Evolutionary conservation across 164 flowering plant genomes (phyloP), one percentile per base, ranked within the genome.

Genomic region (Saururus chinensis): DNA sequence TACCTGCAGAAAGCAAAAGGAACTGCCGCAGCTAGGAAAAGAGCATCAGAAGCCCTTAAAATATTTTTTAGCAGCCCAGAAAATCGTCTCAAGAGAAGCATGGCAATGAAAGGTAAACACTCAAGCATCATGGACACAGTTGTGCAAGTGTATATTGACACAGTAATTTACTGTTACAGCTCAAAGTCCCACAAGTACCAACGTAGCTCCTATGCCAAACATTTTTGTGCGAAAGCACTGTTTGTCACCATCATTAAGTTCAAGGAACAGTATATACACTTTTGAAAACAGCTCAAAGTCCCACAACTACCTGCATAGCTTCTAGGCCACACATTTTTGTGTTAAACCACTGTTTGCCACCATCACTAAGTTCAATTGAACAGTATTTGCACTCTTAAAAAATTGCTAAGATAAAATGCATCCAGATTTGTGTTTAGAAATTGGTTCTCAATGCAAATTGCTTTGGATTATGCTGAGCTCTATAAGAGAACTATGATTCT

Each of bases 71-170:
- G 80, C 64, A 74, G 88, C 75, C 98, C 97, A 42, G 90, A 85
- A 71, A 92, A 89, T 64, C 95, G 98, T 40, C 80, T 70, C 19
- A 86, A 80, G 77, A 79, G 95, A 77, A 89, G 97, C 82, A 72
- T 88, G 66, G 37, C 92, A 60, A 89, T 89, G 98, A 81, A 79
- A 84, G 96, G 96, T 93, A 26, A 45, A 62, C 13, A 10, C 16
- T n/a, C 17, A 12, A 42, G 0, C 13, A 40, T 40, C n/a, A 21
- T 41, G 23, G 19, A 17, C 4, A 51, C 10, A 16, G 26, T 19
- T 60, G 17, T 40, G 10, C 23, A 0, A 0, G 23, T 26, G 2
- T 37, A 4, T 17, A 19, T 37, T 7, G 5, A 12, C 17, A 8
- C 14, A 45, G 14, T 8, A 9, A 42, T 45, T 45, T 45, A 1